Conservation (phyloP, 192 early-diverging fungal genomes). For the Endogone sp. region DNA sequence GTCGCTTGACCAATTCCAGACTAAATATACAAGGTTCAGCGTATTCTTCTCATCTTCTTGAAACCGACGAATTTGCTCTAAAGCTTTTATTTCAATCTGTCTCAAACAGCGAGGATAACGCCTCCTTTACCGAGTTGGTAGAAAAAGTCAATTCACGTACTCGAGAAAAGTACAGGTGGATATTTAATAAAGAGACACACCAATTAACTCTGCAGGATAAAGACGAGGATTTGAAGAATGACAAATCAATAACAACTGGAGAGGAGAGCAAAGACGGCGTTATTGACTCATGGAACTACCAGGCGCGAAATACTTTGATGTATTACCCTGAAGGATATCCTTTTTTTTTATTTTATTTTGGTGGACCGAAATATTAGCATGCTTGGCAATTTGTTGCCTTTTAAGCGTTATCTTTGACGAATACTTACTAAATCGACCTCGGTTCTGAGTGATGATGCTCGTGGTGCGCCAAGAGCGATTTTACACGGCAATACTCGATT, state of each 20-base stretch:
- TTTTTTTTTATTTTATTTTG: slow-evolving; percentile 49
- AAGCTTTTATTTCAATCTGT: slow-evolving; percentile 8
- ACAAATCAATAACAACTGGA: slow-evolving; percentile 49
- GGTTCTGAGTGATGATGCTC: slow-evolving; percentile 27
- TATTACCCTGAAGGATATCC: slow-evolving; percentile 55
- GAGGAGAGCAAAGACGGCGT: slow-evolving; percentile 36
- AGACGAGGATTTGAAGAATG: slow-evolving; percentile 36
- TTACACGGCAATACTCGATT: slow-evolving; percentile 59
- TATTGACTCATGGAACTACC: slow-evolving; percentile 54
- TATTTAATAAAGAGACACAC: slow-evolving; percentile 59
- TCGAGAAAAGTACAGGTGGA: slow-evolving; percentile 59
- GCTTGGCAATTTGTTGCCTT: slow-evolving; percentile 15
- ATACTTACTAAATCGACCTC: slow-evolving; percentile 13
- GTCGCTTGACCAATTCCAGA: slow-evolving; percentile 69
- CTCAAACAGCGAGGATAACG: slow-evolving; percentile 75
- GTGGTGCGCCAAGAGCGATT: slow-evolving; percentile 59
- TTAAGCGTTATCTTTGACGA: neutral
- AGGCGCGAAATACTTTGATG: slow-evolving; percentile 74
- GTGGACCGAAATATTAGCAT: slow-evolving; percentile 55
- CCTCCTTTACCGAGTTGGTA: slow-evolving; percentile 66
- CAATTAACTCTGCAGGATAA: slow-evolving; percentile 16
- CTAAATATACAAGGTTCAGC: slow-evolving; percentile 53
- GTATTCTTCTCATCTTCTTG: slow-evolving; percentile 29
- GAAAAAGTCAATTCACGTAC: slow-evolving; percentile 55
- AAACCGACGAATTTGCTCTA: slow-evolving; percentile 39